phyloP scores from a whole-genome alignment of 768 basidiomycete genomes.

The Epithele typhae region DNA sequence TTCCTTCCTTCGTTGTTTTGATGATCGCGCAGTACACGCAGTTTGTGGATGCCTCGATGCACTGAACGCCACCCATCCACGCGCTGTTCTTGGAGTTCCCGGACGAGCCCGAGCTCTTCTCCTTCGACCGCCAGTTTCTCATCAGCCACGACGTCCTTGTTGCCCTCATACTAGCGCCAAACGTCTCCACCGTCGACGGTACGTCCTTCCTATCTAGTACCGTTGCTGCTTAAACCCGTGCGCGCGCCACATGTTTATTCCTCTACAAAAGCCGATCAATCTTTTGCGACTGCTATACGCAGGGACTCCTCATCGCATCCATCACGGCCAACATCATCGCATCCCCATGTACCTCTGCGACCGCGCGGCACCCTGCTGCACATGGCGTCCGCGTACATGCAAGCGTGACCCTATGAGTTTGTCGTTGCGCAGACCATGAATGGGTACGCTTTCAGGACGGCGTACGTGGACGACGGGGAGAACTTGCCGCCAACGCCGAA shows the following conservation, averaged over 20 bases:
- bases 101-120: conserved; percentile 58
- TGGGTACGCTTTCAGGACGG: conserved; percentile 52
- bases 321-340: conserved; percentile 44
- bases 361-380: conserved; percentile 59
- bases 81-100: conserved; percentile 81
- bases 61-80: conserved; percentile 66
- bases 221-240: too few relatives aligned
- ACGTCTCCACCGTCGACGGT: conserved; percentile 63
- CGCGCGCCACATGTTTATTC: too few relatives aligned
- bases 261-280: conserved; percentile 53
- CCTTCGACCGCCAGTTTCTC: conserved; percentile 65
- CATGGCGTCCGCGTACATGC: conserved; percentile 59
- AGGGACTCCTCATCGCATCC: conserved; percentile 44
- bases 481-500: conserved; percentile 54
- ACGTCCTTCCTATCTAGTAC: too few relatives aligned
- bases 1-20: neutral
- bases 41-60: conserved; percentile 61
- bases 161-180: conserved; percentile 69
- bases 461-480: conserved; percentile 70
- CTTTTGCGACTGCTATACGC: conserved; percentile 77
- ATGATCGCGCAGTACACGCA: conserved; percentile 53
- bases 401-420: conserved; percentile 55
- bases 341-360: conserved; percentile 75
- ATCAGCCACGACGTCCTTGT: conserved; percentile 68
- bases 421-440: conserved; percentile 49